Conservation (phyloP, 169 alveolate species). For the Eimeria necatrix region DNA sequence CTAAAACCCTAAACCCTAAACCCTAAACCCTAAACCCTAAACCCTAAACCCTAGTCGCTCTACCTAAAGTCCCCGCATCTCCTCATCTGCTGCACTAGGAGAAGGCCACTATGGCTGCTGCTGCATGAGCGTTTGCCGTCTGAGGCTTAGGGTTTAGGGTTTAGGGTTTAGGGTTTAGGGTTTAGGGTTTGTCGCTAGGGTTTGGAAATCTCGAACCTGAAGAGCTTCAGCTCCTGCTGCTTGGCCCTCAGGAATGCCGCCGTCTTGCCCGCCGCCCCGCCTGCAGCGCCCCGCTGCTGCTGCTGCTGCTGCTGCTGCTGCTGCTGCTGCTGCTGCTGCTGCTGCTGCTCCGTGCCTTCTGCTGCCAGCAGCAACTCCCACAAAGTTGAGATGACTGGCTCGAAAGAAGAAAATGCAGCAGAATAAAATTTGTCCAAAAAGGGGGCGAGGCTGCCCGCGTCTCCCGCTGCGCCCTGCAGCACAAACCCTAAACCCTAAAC, state of each 20-base stretch:
- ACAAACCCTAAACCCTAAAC: slow-evolving; percentile 34
- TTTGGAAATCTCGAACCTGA: neutral
- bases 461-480: neutral
- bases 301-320: slow-evolving; percentile 19
- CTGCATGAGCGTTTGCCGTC: neutral
- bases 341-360: slow-evolving; percentile 13
- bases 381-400: neutral
- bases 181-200: neutral
- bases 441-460: neutral
- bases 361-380: slow-evolving; percentile 28
- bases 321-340: neutral
- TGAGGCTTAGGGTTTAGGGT: neutral
- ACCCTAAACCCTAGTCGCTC: neutral
- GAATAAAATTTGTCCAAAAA: neutral
- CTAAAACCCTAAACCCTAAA: too few species aligned
- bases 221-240: neutral
- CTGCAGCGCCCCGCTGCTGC: slow-evolving; percentile 1
- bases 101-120: too few species aligned
- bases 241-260: slow-evolving; percentile 8
- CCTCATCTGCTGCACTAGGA: too few species aligned
- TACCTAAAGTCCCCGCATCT: too few species aligned
- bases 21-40: slow-evolving; percentile 15
- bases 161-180: neutral
- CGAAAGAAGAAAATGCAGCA: neutral
- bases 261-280: neutral